A percentile compares a stretch with the other conserved stretches of the same genome.
Conservation (phyloP, 768 basidiomycete genomes). For the Russula sp. region DNA sequence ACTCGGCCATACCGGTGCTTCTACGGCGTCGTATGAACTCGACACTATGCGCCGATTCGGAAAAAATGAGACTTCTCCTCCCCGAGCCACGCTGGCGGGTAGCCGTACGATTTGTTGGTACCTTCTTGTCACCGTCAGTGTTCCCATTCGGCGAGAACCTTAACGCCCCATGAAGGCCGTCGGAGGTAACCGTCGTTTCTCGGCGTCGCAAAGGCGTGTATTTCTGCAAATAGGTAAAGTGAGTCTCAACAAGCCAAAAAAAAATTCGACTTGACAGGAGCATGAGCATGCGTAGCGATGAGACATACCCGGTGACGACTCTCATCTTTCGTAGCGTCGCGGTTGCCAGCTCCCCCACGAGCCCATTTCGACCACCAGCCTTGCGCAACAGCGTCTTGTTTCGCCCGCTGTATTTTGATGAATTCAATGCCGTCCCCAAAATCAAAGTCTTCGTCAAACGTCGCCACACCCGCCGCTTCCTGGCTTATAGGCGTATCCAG, state of each 20-base stretch:
- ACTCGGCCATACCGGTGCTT: conserved; percentile 27
- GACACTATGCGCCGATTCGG: conserved; percentile 34
- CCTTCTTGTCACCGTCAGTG: conserved; percentile 16
- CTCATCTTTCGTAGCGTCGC: not conserved
- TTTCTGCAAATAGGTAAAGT: conserved; percentile 34
- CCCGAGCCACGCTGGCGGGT: conserved; percentile 21
- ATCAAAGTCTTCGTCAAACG: conserved; percentile 22
- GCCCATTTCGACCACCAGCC: conserved; percentile 57
- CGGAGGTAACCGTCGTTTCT: conserved; percentile 49
- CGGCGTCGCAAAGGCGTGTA: conserved; percentile 41
- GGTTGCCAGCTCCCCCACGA: conserved; percentile 30
- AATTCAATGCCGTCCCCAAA: conserved; percentile 31
- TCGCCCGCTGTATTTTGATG: conserved; percentile 36
- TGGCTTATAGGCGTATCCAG: conserved; percentile 25
- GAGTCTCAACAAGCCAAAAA: conserved; percentile 20
- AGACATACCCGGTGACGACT: conserved; percentile 20
- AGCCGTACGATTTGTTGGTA: conserved; percentile 10
- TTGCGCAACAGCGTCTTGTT: conserved; percentile 39
- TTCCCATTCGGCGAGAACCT: conserved; percentile 30
- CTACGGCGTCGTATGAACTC: conserved; percentile 28
- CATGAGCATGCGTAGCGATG: conserved; percentile 8
- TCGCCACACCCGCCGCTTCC: conserved; percentile 5
- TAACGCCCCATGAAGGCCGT: conserved; percentile 41
- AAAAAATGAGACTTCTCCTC: conserved; percentile 24
- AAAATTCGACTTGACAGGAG: not conserved